These are phyloP conservation scores for Cyanodermella asteris DNA, from an alignment of 2,329 filamentous ascomycete genomes.

Conservation along the genomic window DNA sequence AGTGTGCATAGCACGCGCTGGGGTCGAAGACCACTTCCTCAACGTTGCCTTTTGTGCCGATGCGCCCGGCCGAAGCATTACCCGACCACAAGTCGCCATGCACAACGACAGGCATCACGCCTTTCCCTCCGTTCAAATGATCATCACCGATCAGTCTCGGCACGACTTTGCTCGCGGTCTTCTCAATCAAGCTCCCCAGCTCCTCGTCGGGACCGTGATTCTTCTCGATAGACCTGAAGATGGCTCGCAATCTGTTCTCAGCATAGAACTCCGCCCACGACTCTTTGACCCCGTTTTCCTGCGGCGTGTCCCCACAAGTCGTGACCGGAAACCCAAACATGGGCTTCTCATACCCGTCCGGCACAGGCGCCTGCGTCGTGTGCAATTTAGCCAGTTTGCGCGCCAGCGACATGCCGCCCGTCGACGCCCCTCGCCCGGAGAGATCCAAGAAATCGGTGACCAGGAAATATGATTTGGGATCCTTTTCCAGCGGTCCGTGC, in stretches of 20 bases:
- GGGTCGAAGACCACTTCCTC: conserved; percentile 72
- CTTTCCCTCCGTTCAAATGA: conserved; percentile 34
- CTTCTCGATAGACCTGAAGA: conserved; percentile 34
- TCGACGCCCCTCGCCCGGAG: conserved; percentile 13
- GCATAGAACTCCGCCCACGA: conserved; percentile 79
- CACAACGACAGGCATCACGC: conserved; percentile 54
- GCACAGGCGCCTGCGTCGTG: conserved; percentile 46
- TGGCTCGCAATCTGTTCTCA: conserved; percentile 46
- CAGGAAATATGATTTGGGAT: conserved; percentile 28
- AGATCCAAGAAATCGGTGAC: conserved; percentile 67
- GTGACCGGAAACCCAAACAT: conserved; percentile 67
- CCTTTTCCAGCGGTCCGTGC: conserved; percentile 35
- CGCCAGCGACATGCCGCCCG: conserved; percentile 39
- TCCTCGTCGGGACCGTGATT: conserved; percentile 44
- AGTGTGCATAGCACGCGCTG: conserved; percentile 62
- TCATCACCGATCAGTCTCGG: conserved; percentile 49
- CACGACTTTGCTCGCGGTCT: conserved; percentile 42
- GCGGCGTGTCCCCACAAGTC: conserved; percentile 65
- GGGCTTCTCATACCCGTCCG: conserved; percentile 33
- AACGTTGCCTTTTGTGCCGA: conserved; percentile 21
- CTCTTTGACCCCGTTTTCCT: conserved; percentile 51
- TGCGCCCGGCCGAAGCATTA: conserved; percentile 36
- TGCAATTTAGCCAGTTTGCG: conserved; percentile 61
- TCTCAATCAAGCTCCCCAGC: conserved; percentile 41
- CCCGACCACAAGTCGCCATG: conserved; percentile 93